Evolutionary conservation across 1,139 yeast species (phyloP), one percentile per base, ranked within the genome.

Genomic region (Protomyces pachydermus): DNA sequence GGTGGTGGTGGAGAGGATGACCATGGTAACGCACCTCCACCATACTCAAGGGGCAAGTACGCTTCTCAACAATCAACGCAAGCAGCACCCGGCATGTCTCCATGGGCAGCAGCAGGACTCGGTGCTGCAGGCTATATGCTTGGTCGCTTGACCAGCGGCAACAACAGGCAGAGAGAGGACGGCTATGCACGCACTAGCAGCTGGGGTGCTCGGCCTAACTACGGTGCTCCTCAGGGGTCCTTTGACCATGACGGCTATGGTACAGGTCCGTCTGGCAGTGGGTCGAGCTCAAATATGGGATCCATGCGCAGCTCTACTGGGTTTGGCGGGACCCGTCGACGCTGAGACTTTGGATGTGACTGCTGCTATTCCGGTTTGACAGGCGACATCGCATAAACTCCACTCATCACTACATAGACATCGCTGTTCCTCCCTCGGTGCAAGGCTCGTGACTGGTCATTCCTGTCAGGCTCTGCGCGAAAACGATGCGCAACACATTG

Each of bases 61-160:
- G 48, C 16, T 16, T n/a, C 48, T 12, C 23, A 12, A 10, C 48
- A 16, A 18, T 9, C 48, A 5, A 23, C 48, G 16, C 23, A 18
- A 6, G 23, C 48, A 42, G 48, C 25, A 6, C 8, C 42, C 2
- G 48, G 48, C 10, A 16, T 42, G 48, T 42, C 48, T 16, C 48
- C 48, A 4, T 42, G 48, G 48, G 48, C 48, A 5, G 48, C 48
- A 16, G 48, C 48, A n/a, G 48, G 48, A 10, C 25, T 42, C 2
- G 48, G 48, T 2, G 48, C 48, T 3, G 48, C 48, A n/a, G 48
- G 48, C 5, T 42, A 42, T 10, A 42, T 42, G 48, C 48, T 42
- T 42, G 48, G 48, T 16, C 48, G 48, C 48, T n/a, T 42, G 48
- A 42, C 48, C 23, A 42, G 48, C 25, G 48, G 48, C 48, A 42